phyloP scores from a whole-genome alignment of 306 rosid genomes.

The Pueraria montana region DNA sequence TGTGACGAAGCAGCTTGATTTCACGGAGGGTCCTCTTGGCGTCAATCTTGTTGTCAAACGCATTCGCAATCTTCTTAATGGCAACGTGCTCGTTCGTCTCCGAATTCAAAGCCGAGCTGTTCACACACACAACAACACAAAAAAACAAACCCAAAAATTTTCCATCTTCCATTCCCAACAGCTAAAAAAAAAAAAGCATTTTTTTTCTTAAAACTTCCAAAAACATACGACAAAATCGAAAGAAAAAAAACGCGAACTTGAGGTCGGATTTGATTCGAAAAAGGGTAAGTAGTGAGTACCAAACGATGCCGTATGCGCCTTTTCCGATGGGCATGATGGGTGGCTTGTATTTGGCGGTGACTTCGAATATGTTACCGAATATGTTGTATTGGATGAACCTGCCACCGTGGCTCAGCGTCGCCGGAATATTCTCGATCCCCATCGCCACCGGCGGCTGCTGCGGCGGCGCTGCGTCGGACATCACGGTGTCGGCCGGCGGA shows the following conservation, averaged over 20 bases:
- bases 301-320: conserved; percentile 98
- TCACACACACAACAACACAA: conserved; percentile 16
- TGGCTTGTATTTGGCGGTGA: conserved; percentile 92
- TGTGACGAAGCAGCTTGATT: conserved; percentile 97
- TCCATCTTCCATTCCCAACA: conserved; percentile 21
- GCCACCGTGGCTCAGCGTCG: conserved; percentile 91
- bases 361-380: conserved; percentile 92
- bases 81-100: conserved; percentile 95
- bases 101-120: conserved; percentile 85
- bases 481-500: conserved; percentile 74
- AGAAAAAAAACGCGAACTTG: conserved; percentile 24
- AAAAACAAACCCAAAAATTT: conserved; percentile 5
- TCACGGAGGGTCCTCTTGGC: conserved; percentile 98
- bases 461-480: conserved; percentile 72
- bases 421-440: conserved; percentile 87
- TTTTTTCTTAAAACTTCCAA: not conserved
- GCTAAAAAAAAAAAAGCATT: not conserved
- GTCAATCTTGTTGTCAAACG: conserved; percentile 93
- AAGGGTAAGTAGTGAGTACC: conserved; percentile 57
- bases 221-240: not conserved
- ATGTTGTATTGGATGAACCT: conserved; percentile 94
- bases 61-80: conserved; percentile 94
- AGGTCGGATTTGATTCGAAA: conserved; percentile 21
- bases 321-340: conserved; percentile 99
- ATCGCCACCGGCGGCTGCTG: conserved; percentile 44